Conservation (phyloP, 73 alveolate genomes). For the Uronychia setigera region DNA sequence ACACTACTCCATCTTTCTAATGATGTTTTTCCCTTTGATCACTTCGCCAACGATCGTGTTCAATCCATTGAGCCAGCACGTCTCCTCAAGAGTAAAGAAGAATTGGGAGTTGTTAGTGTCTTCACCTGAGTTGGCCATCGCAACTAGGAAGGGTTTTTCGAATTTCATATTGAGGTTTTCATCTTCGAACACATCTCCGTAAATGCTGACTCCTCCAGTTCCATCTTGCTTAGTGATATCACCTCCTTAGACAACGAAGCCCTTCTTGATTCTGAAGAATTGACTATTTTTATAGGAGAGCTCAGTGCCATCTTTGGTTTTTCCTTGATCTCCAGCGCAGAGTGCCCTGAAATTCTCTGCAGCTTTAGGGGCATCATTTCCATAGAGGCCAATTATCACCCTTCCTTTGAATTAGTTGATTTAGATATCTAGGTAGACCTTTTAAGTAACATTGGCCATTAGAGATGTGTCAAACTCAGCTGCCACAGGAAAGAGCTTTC, state of each 20-base stretch:
- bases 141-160: conserved; percentile 68
- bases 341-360: conserved; percentile 82
- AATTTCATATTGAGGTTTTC: conserved; percentile 63
- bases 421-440: conserved; percentile 13
- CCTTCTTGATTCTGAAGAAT: conserved; percentile 30
- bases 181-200: conserved; percentile 59
- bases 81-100: conserved; percentile 57
- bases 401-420: conserved; percentile 19
- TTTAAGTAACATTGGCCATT: not conserved
- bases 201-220: conserved; percentile 56
- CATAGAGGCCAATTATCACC: conserved; percentile 75
- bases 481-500: not conserved
- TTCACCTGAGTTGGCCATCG: conserved; percentile 92
- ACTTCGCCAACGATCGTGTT: conserved; percentile 64
- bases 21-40: conserved; percentile 29
- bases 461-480: not conserved
- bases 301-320: not conserved
- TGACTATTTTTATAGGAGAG: conserved; percentile 10
- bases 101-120: conserved; percentile 85
- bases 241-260: conserved; percentile 36
- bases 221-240: conserved; percentile 61
- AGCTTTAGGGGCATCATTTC: conserved; percentile 72
- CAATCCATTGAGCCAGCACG: conserved; percentile 65
- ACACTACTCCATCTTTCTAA: not conserved
- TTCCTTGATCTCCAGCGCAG: conserved; percentile 65